Evolutionary conservation across 305 asterid genomes (phyloP).

Genomic region (Fraxinus xanthoxyloides): DNA sequence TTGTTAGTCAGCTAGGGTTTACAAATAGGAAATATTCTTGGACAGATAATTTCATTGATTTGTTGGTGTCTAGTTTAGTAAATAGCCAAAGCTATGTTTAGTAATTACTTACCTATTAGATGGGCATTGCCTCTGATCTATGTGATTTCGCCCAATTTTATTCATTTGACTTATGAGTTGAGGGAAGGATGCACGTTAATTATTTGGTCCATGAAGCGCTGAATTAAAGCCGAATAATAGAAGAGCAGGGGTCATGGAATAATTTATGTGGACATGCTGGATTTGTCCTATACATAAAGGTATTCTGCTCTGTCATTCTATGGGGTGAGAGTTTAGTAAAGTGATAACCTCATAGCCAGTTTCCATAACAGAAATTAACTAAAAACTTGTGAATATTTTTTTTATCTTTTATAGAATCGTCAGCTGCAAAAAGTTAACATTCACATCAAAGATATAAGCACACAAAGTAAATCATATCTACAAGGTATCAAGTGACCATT

Average conservation of each 20-base stretch:
- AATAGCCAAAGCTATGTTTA: not conserved
- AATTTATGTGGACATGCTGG: not conserved
- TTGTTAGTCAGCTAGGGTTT: not conserved
- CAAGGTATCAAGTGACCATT: slow-evolving; percentile 4
- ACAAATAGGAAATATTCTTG: not conserved
- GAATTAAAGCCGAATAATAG: not conserved
- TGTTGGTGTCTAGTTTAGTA: not conserved
- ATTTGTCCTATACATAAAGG: not conserved
- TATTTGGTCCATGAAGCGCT: not conserved
- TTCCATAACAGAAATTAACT: not conserved
- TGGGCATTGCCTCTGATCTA: not conserved
- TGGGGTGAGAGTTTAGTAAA: not conserved
- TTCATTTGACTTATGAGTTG: not conserved
- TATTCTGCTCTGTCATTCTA: not conserved
- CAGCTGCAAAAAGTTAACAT: slow-evolving; percentile 53
- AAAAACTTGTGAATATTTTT: slow-evolving; percentile 25
- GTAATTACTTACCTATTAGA: not conserved
- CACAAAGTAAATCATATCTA: slow-evolving; percentile 14
- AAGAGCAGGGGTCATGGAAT: not conserved
- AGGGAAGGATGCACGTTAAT: not conserved
- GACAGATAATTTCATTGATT: not conserved
- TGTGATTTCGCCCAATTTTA: not conserved
- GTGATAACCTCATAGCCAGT: not conserved
- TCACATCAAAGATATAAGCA: slow-evolving; percentile 32
- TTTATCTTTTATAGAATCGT: slow-evolving; percentile 89